Evolutionary conservation across 352 stramenopile species (phyloP).

Genomic region (Phytophthora nicotianae): DNA sequence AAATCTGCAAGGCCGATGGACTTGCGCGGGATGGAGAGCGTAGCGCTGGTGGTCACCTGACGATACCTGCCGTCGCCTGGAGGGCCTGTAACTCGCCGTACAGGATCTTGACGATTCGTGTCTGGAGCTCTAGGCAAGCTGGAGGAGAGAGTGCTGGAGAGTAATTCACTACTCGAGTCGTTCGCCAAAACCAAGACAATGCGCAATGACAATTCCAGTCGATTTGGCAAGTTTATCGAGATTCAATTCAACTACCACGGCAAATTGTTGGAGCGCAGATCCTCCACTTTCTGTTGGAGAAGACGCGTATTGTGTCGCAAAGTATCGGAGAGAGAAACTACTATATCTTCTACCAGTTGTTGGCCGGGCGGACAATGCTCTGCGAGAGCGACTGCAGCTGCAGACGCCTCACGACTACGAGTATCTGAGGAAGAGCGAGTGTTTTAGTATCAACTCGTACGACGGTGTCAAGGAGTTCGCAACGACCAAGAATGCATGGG

Average conservation of each 20-base stretch:
- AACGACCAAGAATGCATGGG: slow-evolving; percentile 86
- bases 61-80: slow-evolving; percentile 48
- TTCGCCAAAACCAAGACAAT: slow-evolving; percentile 95
- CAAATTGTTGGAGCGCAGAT: slow-evolving; percentile 92
- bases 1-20: slow-evolving; percentile 75
- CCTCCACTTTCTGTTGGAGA: slow-evolving; percentile 92
- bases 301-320: slow-evolving; percentile 90
- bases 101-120: slow-evolving; percentile 86
- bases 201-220: slow-evolving; percentile 96
- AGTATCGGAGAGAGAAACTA: slow-evolving; percentile 95
- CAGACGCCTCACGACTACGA: slow-evolving; percentile 86
- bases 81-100: slow-evolving; percentile 81
- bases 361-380: slow-evolving; percentile 77
- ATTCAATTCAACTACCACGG: slow-evolving; percentile 95
- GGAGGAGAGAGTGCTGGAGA: slow-evolving; percentile 89
- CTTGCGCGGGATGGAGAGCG: slow-evolving; percentile 77
- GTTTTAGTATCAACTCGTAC: slow-evolving; percentile 74
- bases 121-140: slow-evolving; percentile 89
- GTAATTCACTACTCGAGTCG: slow-evolving; percentile 89
- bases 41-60: slow-evolving; percentile 50
- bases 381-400: slow-evolving; percentile 72
- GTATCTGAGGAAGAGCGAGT: slow-evolving; percentile 89
- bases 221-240: slow-evolving; percentile 98
- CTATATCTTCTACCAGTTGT: slow-evolving; percentile 97
- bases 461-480: slow-evolving; percentile 86